Base-by-base conservation (phyloP, 1,284 basidiomycete genomes). In the Cutaneotrichosporon dermatis region DNA sequence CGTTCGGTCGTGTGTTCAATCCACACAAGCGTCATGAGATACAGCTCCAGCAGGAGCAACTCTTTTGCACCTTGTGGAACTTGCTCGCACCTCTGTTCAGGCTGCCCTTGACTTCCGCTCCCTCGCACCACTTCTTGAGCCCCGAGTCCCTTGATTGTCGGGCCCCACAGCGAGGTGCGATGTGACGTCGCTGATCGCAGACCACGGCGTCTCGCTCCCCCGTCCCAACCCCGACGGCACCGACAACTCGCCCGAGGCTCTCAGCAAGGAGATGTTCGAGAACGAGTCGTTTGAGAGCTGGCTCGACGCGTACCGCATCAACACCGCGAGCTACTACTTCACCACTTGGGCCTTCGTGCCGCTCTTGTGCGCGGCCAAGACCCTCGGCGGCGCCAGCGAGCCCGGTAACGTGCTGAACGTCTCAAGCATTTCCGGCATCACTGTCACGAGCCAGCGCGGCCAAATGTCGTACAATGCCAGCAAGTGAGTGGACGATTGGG, bases 271-370 rank as follows among this genome's bases (percentile, higher is more conserved):
- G 61, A 77, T 79, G 75, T 74, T 76, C 57, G 68, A 74, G 10
- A 67, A 72, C 39, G 74, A 76, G 61, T 59, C 57, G 8, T 70
- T 76, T 51, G 75, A 74, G 7, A 59, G 60, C 50, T 77, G 76
- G 75, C 41, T 64, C n/a, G 61, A 73, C 25, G 70, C 66, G 11
- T 76, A 74, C 65, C 57, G 60, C 15, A 77, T 75, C 68, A 77
- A 79, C 69, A 70, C 69, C 37, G 70, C 74, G 1, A 73, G 72
- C 33, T 75, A 76, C 68, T 72, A 75, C 65, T 79, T 78, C 62
- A 73, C 72, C 10, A 63, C 76, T 4, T 77, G 75, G 55, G 77
- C 76, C 16, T 76, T 79, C 71, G 64, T 79, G 10, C 76, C 76
- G 3, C 66, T 78, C 11, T 69, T 79, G 3, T 64, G 64, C 6